Base-by-base conservation (phyloP, 2,329 filamentous ascomycete species). In the Aspergillus aculeatinus region DNA sequence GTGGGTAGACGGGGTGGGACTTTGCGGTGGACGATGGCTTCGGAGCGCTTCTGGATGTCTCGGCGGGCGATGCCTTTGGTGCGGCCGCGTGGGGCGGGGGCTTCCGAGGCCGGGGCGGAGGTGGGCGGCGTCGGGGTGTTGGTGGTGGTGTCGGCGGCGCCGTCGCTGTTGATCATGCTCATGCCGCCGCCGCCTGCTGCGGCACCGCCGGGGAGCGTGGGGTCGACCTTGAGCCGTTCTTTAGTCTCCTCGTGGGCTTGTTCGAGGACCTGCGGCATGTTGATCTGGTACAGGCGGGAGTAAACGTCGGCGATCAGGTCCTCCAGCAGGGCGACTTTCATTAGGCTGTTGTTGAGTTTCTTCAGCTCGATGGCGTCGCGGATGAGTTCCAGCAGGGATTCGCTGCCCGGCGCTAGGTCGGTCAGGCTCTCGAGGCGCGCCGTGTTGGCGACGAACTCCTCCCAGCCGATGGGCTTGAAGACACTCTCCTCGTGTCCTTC, bases 231-330 rank as follows among this genome's bases (percentile, higher is more conserved):
- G 75, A 81, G 80, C 51, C 77, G 77, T 49, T 80, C 77, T 50
- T 77, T 77, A 55, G 76, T 79, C 58, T 81, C 79, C 58, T 80
- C 79, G 25, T 74, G 75, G 52, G 68, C 72, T 61, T 76, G 74
- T 57, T 78, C 72, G 27, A 77, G 64, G 21, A 77, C 72, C 48
- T 74, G 74, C 51, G 72, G 74, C 62, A 74, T 67, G 49, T 76
- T 77, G 51, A 73, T 64, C 47, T 78, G 71, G 60, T 77, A 79
- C 10, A 78, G 59, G 12, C 87, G 83, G 1, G 91, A 89, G 74
- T 96, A 99, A 52, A 90, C 88, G 75, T 99, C 95, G 23, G 89
- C 90, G 65, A 97, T 90, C n/a, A 98, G 83, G 70, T 99, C 95
- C 69, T 99, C 95, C 49, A 98, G 94, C 10, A 88, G 83, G 0